Percentiles rank a stretch among this genome's conserved stretches.
These are phyloP conservation scores for Tagetes erecta DNA, from an alignment of 129 eudicot genomes.

Conservation along the genomic window DNA sequence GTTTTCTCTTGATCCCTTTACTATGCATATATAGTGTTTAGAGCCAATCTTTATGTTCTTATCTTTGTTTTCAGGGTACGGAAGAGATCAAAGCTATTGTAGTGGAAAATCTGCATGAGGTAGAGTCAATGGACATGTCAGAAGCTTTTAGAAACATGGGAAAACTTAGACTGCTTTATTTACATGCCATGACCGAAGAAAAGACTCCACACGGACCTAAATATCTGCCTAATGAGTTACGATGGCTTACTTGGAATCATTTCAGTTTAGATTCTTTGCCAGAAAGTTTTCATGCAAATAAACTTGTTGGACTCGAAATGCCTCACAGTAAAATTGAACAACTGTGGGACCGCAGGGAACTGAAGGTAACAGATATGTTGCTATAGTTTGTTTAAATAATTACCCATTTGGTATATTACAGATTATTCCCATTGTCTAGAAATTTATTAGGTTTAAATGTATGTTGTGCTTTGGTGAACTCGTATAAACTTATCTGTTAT, in stretches of 20 bases:
- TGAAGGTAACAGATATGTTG: too few species aligned
- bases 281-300: constrained; percentile 22
- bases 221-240: constrained; percentile 21
- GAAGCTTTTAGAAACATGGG: constrained; percentile 25
- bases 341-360: too few species aligned
- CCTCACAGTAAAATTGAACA: constrained; percentile 9
- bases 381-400: too few species aligned
- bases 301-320: constrained; percentile 37
- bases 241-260: constrained; percentile 30
- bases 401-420: too few species aligned
- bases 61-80: constrained; percentile 17
- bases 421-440: too few species aligned
- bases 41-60: background rate
- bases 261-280: constrained; percentile 27
- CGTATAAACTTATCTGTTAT: too few species aligned
- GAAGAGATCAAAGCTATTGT: constrained; percentile 29
- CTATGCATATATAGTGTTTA: too few species aligned
- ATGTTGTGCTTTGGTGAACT: too few species aligned
- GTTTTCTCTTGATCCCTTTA: too few species aligned
- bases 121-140: background rate
- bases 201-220: background rate
- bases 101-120: background rate
- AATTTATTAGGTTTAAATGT: too few species aligned
- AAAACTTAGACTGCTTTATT: constrained; percentile 24
- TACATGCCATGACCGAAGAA: background rate